Percentiles rank a stretch among this genome's conserved stretches.
phyloP scores from a whole-genome alignment of 495 filamentous ascomycete species.

The Penicillium dipodomyicola region DNA sequence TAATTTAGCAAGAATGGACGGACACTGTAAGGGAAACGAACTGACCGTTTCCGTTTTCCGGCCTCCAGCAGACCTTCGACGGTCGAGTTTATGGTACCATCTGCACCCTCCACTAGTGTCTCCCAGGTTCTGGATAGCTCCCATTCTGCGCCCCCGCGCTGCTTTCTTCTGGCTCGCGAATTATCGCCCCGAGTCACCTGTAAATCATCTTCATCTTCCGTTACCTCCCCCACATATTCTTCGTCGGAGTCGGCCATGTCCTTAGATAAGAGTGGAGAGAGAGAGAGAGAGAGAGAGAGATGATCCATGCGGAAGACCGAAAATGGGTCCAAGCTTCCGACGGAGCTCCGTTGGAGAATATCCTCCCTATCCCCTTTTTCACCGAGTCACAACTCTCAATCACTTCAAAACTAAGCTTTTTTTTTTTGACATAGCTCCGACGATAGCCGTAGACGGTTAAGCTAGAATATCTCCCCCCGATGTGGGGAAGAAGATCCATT shows the following conservation, averaged over 20 bases:
- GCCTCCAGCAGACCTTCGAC: slow-evolving; percentile 69
- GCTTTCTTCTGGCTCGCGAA: slow-evolving; percentile 44
- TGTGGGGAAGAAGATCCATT: slow-evolving; percentile 46
- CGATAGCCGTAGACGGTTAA: slow-evolving; percentile 28
- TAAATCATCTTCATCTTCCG: slow-evolving; percentile 81
- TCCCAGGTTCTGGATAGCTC: slow-evolving; percentile 61
- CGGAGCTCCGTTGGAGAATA: slow-evolving; percentile 30
- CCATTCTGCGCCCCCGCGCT: slow-evolving; percentile 57
- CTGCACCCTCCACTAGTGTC: slow-evolving; percentile 65
- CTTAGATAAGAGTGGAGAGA: background rate
- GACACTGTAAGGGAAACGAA: background rate
- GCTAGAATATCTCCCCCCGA: slow-evolving; percentile 13
- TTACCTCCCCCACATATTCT: slow-evolving; percentile 75
- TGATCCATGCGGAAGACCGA: slow-evolving; percentile 43
- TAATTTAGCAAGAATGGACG: background rate
- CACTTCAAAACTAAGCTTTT: background rate
- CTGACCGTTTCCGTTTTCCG: slow-evolving; percentile 71
- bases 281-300: slow-evolving; percentile 2
- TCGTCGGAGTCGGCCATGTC: slow-evolving; percentile 64
- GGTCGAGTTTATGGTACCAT: slow-evolving; percentile 69
- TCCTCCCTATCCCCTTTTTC: slow-evolving; percentile 1
- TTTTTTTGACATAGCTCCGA: slow-evolving; percentile 13
- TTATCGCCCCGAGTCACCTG: slow-evolving; percentile 45
- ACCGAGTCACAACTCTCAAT: background rate
- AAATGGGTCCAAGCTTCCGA: slow-evolving; percentile 64